A percentile compares a stretch with the other conserved stretches of the same genome.
Conservation (phyloP, 2,329 filamentous ascomycete species). For the Ilyonectria sp. region DNA sequence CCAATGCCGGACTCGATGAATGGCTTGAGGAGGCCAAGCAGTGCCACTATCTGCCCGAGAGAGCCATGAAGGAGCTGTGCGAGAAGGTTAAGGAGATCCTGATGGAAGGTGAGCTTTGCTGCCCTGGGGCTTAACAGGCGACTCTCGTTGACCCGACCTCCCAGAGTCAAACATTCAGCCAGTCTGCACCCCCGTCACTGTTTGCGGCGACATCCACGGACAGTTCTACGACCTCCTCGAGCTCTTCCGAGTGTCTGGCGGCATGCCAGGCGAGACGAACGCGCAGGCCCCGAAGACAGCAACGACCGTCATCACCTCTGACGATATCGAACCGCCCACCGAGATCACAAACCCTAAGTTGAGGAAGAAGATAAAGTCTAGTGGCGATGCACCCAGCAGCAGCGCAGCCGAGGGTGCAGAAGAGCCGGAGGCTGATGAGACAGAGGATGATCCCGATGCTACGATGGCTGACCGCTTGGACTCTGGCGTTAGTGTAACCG, state of each 20-base stretch:
- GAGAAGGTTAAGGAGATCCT: constrained; percentile 99
- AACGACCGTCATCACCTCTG: constrained; percentile 85
- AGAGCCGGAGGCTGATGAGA: constrained; percentile 61
- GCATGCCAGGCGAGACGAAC: constrained; percentile 90
- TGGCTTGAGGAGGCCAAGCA: constrained; percentile 98
- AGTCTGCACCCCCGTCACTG: constrained; percentile 95
- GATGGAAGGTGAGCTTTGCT: constrained; percentile 83
- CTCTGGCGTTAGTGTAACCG: constrained; percentile 54
- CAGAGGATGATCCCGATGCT: constrained; percentile 51
- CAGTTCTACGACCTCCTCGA: constrained; percentile 99
- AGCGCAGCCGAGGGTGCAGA: constrained; percentile 68
- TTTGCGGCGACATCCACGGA: constrained; percentile 98
- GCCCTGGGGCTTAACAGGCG: constrained; percentile 9
- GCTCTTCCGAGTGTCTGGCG: constrained; percentile 95
- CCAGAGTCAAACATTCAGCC: constrained; percentile 98
- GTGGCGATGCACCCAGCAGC: constrained; percentile 57
- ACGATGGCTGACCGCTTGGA: constrained; percentile 51
- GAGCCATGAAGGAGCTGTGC: constrained; percentile 98
- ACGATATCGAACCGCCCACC: constrained; percentile 91
- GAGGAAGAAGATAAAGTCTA: constrained; percentile 82
- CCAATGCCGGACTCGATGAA: constrained; percentile 90
- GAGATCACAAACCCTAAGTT: constrained; percentile 91
- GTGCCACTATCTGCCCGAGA: constrained; percentile 96
- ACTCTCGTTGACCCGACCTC: constrained; percentile 34
- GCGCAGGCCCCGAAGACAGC: constrained; percentile 78